Base-by-base conservation (phyloP, 208 protist species). In the Leptomonas pyrrhocoris region DNA sequence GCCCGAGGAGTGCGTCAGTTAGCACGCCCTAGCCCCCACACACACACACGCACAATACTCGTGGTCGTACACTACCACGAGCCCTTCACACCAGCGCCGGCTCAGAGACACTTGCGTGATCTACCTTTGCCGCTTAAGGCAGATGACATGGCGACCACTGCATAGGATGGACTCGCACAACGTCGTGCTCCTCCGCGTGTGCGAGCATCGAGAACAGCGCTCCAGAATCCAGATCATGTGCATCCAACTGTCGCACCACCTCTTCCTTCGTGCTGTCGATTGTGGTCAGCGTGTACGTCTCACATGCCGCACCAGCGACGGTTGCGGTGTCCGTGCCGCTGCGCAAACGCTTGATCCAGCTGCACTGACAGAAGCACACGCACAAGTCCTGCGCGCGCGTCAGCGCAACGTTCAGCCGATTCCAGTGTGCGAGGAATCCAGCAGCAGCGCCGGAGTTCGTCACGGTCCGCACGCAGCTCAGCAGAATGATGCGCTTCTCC, bases 401-500 rank as follows among this genome's bases (percentile, higher is more conserved):
- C 57, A 98, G 79, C 34, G 91, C 68, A 23, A 98, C 96, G 77
- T 97, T 97, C 45, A 96, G 80, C 56, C 96, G 85, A 56, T 93
- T 78, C 66, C 71, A 80, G 54, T 97, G 88, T 23, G 66, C 77
- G 11, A 97, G 57, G 67, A 98, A 98, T 15, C 94, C 96, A 18
- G 96, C 58, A 23, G 65, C 54, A 46, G 12, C 43, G 71, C 27
- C 28, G 34, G 16, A 5, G 9, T 21, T 19, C 4, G 36, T 7
- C 62, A 53, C 42, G n/a, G 88, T 82, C 19, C 92, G 89, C 43
- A 96, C 92, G 59, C 92, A 96, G 76, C 92, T 97, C 53, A 98
- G 79, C 58, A 98, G 68, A 19, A 98, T 91, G 56, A 96, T 89
- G 57, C 94, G 83, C 90, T 96, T 97, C 79, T 98, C 96, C 56